Base-by-base conservation (phyloP, 345 rosid species). In the Arabis hirsuta region DNA sequence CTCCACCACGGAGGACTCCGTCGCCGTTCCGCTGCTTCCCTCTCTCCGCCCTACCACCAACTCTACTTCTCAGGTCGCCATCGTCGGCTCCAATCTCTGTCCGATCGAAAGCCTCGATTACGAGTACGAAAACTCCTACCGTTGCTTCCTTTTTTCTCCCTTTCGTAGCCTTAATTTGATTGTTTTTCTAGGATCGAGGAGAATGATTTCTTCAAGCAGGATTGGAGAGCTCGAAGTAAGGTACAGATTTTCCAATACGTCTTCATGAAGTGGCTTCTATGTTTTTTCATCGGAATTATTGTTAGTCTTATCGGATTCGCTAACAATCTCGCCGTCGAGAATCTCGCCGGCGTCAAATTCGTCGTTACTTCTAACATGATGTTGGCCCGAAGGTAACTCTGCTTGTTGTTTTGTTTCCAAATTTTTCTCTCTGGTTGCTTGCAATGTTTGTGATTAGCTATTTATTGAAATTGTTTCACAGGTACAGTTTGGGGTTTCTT, bases 61-160 rank as follows among this genome's bases (percentile, higher is more conserved):
- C 73, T 89, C 96, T 38, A 81, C 96, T 32, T 94, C 98, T 65
- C 98, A 94, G 78, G 93, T 89, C 44, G 98, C 98, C 62, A 84
- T 91, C 61, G 97, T 94, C 29, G 98, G 98, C 27, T 82, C 89
- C 64, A 77, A 88, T 64, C 73, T 87, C 51, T 88, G 89, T 80
- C 95, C 92, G 6, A 86, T 94, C 50, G 97, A 94, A 75, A 91
- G 97, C 80, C 95, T 94, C 42, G 98, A 94, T 72, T 94, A 94
- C 68, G 98, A 91, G 98, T 92, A 79, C 65, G 67, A 52, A 16
- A 16, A 16, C 12, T 16, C 24, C 9, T 36, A 7, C 7, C 0
- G 7, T 9, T 19, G 3, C 7, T 52, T 65, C 36, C 3, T 31
- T 42, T 1, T 45, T 9, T 10, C 32, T 3, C 34, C 12, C 16